These are phyloP conservation scores for Rhodomyrtus tomentosa DNA, from an alignment of 345 rosid species.

Conservation along the genomic window DNA sequence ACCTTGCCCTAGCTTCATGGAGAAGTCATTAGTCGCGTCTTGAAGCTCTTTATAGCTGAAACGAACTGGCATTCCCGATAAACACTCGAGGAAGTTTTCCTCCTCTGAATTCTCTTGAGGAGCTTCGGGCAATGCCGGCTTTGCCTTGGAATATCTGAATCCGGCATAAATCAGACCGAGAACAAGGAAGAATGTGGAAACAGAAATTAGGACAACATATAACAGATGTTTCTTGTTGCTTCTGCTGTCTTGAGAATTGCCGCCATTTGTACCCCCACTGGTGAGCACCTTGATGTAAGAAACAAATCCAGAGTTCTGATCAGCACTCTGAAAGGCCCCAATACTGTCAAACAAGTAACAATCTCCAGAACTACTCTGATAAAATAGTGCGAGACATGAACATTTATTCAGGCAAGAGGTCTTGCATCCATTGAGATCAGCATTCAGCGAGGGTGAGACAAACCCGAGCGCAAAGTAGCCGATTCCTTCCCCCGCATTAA, in stretches of 20 bases:
- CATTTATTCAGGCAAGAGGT: constrained; percentile 55
- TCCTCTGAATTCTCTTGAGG: constrained; percentile 51
- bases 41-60: constrained; percentile 73
- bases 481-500: constrained; percentile 38
- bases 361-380: constrained; percentile 45
- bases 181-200: constrained; percentile 38
- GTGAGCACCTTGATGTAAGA: constrained; percentile 53
- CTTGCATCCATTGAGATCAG: constrained; percentile 56
- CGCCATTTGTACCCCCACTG: not conserved
- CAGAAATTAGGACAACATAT: constrained; percentile 34
- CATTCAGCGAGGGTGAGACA: constrained; percentile 35
- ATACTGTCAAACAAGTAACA: constrained; percentile 67
- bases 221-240: constrained; percentile 32
- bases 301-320: constrained; percentile 19
- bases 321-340: constrained; percentile 51
- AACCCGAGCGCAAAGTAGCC: constrained; percentile 56
- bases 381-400: constrained; percentile 70
- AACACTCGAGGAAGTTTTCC: constrained; percentile 47
- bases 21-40: constrained; percentile 65
- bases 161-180: constrained; percentile 37
- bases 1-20: constrained; percentile 81
- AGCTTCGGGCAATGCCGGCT: constrained; percentile 23
- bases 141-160: constrained; percentile 26
- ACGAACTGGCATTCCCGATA: constrained; percentile 78
- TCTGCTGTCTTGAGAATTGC: constrained; percentile 12